These are phyloP conservation scores for Intubia oerlemansii DNA, from an alignment of 2,329 filamentous ascomycete genomes.

Conservation along the genomic window DNA sequence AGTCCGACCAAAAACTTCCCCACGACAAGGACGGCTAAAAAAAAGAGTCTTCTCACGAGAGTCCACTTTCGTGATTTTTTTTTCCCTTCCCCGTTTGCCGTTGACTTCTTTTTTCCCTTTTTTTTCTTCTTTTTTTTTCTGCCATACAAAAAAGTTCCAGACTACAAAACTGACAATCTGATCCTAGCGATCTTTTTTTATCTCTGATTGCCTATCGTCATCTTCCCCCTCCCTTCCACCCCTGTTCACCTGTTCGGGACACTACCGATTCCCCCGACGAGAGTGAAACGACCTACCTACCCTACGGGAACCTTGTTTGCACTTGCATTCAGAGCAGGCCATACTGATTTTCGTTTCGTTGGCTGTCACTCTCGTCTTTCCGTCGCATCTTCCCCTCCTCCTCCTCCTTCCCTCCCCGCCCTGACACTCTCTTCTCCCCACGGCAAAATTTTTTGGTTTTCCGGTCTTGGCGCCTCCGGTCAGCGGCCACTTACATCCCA, in stretches of 20 bases:
- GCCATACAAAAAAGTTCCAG: too few relatives aligned
- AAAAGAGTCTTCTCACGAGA: too few relatives aligned
- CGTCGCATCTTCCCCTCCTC: background rate
- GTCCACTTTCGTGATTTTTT: too few relatives aligned
- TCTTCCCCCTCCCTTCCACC: background rate
- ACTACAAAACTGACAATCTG: too few relatives aligned
- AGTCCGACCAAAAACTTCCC: too few relatives aligned
- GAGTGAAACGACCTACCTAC: too few relatives aligned
- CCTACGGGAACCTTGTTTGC: background rate
- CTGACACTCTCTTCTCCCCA: too few relatives aligned
- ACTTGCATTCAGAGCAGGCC: background rate
- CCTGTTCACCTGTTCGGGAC: too few relatives aligned
- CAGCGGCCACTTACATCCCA: background rate
- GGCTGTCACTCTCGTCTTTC: background rate
- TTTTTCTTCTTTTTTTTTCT: background rate
- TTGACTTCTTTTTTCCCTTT: background rate
- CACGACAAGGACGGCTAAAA: too few relatives aligned
- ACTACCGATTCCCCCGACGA: too few relatives aligned
- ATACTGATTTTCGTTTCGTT: background rate
- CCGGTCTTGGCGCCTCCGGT: background rate
- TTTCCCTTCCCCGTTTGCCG: background rate
- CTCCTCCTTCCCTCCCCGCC: background rate
- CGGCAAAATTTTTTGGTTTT: slow-evolving; percentile 1
- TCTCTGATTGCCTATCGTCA: background rate
- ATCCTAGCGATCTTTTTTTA: background rate